Percentiles rank a stretch among this genome's conserved stretches.
These are phyloP conservation scores for Umbelopsis ramanniana DNA, from an alignment of 192 early-diverging fungal genomes.

Conservation along the genomic window DNA sequence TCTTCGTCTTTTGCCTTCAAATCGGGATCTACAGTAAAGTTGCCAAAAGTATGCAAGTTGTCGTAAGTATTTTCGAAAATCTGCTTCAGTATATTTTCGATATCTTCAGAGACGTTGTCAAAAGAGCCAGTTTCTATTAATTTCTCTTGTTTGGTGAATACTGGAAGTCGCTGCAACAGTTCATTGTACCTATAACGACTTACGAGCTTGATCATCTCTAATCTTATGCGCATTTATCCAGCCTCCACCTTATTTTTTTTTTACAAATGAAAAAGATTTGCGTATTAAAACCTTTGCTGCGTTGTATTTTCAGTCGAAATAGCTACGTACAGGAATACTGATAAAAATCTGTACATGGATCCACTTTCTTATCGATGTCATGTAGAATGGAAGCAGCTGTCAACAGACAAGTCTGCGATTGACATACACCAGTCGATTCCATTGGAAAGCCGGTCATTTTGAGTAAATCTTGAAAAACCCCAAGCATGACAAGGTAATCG, in stretches of 20 bases:
- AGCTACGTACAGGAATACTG: conserved; percentile 61
- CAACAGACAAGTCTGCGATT: conserved; percentile 56
- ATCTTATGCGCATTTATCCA: conserved; percentile 58
- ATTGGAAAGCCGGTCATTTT: not conserved
- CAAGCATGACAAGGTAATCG: not conserved
- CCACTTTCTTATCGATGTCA: conserved; percentile 55
- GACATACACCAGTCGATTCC: conserved; percentile 40
- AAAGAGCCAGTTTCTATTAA: conserved; percentile 27
- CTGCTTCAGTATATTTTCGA: conserved; percentile 44
- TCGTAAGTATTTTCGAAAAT: conserved; percentile 57
- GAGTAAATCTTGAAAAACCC: not conserved
- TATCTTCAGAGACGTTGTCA: conserved; percentile 28
- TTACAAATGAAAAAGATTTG: not conserved
- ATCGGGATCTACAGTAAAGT: conserved; percentile 27
- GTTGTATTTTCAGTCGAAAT: not conserved
- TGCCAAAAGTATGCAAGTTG: conserved; percentile 19
- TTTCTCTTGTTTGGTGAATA: not conserved
- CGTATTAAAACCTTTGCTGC: not conserved
- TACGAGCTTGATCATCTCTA: conserved; percentile 61
- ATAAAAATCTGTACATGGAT: conserved; percentile 76
- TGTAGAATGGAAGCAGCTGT: conserved; percentile 55
- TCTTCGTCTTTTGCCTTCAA: conserved; percentile 45
- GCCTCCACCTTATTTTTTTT: too few relatives aligned
- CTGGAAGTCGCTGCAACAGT: too few relatives aligned
- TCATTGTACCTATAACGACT: not conserved